Conservation (phyloP, 192 early-diverging fungal genomes). For the Coemansia biformis region DNA sequence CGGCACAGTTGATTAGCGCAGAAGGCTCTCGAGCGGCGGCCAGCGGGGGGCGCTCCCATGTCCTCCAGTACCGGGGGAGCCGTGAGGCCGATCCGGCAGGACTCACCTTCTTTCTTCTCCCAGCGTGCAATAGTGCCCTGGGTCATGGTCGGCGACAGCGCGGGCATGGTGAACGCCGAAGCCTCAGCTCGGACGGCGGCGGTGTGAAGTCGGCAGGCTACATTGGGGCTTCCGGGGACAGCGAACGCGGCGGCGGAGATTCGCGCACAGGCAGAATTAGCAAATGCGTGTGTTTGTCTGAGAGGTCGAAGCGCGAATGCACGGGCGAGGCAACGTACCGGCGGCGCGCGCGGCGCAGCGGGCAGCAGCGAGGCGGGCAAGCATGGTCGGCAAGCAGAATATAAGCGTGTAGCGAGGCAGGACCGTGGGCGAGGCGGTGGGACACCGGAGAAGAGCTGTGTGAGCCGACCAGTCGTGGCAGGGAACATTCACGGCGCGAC, state of each 20-base stretch:
- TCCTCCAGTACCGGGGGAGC: too few species aligned
- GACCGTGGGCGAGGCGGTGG: too few species aligned
- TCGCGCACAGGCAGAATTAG: not conserved
- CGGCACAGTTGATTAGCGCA: not conserved
- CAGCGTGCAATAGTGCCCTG: constrained; percentile 87
- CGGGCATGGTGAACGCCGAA: constrained; percentile 82
- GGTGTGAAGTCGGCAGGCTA: constrained; percentile 53
- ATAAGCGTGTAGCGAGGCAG: constrained; percentile 1
- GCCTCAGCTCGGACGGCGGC: constrained; percentile 18
- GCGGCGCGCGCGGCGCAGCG: constrained; percentile 24
- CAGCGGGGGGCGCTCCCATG: too few species aligned
- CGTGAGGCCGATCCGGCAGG: too few species aligned
- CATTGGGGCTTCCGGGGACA: too few species aligned
- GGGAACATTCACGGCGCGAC: too few species aligned
- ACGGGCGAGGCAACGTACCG: constrained; percentile 14
- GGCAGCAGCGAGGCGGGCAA: constrained; percentile 29
- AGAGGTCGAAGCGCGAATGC: not conserved
- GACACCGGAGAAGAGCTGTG: too few species aligned
- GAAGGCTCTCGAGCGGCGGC: too few species aligned
- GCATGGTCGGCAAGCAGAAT: constrained; percentile 8
- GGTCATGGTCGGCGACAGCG: constrained; percentile 98
- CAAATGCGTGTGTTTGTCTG: not conserved
- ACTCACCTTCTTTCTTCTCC: constrained; percentile 72
- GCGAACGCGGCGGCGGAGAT: too few species aligned
- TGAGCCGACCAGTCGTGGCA: too few species aligned